A percentile compares a stretch with the other conserved stretches of the same genome.
Evolutionary conservation across 768 basidiomycete genomes (phyloP).

Genomic region (Gloeopeniophorella convolvens): DNA sequence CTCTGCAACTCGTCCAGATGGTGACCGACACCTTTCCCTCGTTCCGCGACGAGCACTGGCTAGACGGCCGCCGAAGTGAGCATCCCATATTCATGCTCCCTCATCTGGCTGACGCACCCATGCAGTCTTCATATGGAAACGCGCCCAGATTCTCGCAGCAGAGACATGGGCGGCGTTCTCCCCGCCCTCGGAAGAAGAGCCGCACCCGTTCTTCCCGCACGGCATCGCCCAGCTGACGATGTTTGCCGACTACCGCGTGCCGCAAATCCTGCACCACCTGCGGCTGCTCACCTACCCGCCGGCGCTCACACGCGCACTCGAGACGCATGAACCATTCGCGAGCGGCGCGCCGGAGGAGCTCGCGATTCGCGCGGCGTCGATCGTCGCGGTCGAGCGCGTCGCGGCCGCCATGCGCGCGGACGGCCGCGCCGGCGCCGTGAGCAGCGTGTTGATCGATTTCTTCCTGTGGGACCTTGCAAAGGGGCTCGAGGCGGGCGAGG

Average conservation of each 20-base stretch:
- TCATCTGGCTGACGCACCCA: too few species aligned
- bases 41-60: constrained; percentile 20
- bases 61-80: constrained; percentile 43
- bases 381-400: constrained; percentile 72
- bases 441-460: constrained; percentile 84
- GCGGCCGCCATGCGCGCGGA: constrained; percentile 37
- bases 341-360: constrained; percentile 66
- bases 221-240: constrained; percentile 71
- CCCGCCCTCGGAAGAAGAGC: constrained; percentile 27
- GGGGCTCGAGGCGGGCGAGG: constrained; percentile 56
- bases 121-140: constrained; percentile 80
- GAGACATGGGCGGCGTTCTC: constrained; percentile 93
- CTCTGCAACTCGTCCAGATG: constrained; percentile 20
- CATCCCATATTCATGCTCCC: too few species aligned
- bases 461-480: constrained; percentile 89
- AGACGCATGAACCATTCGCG: constrained; percentile 36
- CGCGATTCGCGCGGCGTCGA: constrained; percentile 72
- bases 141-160: constrained; percentile 86
- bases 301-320: constrained; percentile 46
- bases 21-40: constrained; percentile 22
- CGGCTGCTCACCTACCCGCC: constrained; percentile 67
- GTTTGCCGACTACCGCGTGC: constrained; percentile 93
- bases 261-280: constrained; percentile 84
- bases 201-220: constrained; percentile 71
- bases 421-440: constrained; percentile 31